Base-by-base conservation (phyloP, 352 stramenopile genomes). In the Phytophthora niederhauseri region DNA sequence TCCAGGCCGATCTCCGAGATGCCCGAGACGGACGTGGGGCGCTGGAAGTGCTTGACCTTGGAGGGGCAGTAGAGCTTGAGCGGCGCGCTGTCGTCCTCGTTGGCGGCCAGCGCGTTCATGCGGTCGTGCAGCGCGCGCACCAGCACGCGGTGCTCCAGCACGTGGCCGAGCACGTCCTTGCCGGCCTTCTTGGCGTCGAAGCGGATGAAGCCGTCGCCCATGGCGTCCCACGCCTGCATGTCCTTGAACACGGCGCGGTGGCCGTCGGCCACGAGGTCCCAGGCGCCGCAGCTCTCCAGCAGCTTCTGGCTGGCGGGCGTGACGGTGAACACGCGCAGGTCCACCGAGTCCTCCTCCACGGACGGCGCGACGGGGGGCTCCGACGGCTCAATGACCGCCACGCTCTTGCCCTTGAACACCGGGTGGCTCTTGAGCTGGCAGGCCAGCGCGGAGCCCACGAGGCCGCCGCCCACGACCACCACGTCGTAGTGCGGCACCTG, bases 181-280 rank as follows among this genome's bases (percentile, higher is more conserved):
- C 76, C 70, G 26, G 70, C 70, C 75, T 90, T 94, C 34, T 78
- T 57, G 17, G 85, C 82, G 75, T 97, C 76, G 70, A 97, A 97
- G 61, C 88, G 90, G 59, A 98, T 92, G 70, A 91, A 92, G 30
- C 91, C 91, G 61, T 94, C 81, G 58, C 90, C 92, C 81, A 96
- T 93, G 65, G 88, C 84, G 68, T 97, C 92, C 90, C 92, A 96
- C 8, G 92, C 92, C 73, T 97, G 91, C 92, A 98, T 97, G 77
- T 94, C 78, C 45, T 82, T 77, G 75, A 97, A 98, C 28, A 81
- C 70, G 43, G 90, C 76, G 54, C 77, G 85, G 61, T 96, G 81
- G 11, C 57, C 48, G 43, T 61, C 66, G 6, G 69, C 70, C 31
- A 97, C 85, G 66, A 90, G 82, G 65, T 82, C 70, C 93, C 93